These are phyloP conservation scores for Pisolithus albus DNA, from an alignment of 768 basidiomycete genomes.

Conservation along the genomic window DNA sequence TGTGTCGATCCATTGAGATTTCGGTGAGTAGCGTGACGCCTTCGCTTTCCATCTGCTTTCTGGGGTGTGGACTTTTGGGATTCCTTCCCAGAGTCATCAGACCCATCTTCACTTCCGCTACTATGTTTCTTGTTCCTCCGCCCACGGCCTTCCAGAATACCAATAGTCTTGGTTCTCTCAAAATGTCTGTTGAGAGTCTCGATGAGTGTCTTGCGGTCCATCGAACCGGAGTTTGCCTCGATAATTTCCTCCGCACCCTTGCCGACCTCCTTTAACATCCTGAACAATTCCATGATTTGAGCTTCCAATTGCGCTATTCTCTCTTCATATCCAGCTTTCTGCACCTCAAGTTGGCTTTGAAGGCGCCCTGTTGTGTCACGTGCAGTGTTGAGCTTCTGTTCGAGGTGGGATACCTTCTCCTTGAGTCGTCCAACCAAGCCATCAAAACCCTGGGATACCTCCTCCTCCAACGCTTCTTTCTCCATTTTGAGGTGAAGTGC, in stretches of 20 bases:
- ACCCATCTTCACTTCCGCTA: conserved; percentile 26
- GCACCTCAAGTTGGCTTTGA: conserved; percentile 68
- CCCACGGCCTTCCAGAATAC: conserved; percentile 73
- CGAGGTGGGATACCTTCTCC: conserved; percentile 55
- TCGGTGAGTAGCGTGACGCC: conserved; percentile 25
- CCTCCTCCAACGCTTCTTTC: conserved; percentile 77
- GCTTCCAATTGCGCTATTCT: conserved; percentile 83
- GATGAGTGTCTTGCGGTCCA: conserved; percentile 80
- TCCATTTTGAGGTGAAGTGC: conserved; percentile 66
- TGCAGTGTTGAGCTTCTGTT: conserved; percentile 73
- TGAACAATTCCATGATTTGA: conserved; percentile 89
- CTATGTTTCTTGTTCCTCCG: conserved; percentile 21
- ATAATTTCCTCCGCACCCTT: conserved; percentile 70
- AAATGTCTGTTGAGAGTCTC: conserved; percentile 74
- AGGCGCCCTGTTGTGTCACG: conserved; percentile 72
- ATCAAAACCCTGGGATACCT: conserved; percentile 72
- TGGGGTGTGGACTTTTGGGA: conserved; percentile 54
- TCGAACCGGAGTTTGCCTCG: conserved; percentile 48
- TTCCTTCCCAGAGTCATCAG: conserved; percentile 39
- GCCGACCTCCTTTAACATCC: conserved; percentile 85
- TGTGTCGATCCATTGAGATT: conserved; percentile 23
- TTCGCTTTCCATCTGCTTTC: conserved; percentile 40
- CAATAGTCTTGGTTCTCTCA: conserved; percentile 78
- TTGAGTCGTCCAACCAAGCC: conserved; percentile 84
- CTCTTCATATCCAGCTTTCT: conserved; percentile 77